Base-by-base conservation (phyloP, 169 alveolate genomes). In the Cryptosporidium meleagridis region DNA sequence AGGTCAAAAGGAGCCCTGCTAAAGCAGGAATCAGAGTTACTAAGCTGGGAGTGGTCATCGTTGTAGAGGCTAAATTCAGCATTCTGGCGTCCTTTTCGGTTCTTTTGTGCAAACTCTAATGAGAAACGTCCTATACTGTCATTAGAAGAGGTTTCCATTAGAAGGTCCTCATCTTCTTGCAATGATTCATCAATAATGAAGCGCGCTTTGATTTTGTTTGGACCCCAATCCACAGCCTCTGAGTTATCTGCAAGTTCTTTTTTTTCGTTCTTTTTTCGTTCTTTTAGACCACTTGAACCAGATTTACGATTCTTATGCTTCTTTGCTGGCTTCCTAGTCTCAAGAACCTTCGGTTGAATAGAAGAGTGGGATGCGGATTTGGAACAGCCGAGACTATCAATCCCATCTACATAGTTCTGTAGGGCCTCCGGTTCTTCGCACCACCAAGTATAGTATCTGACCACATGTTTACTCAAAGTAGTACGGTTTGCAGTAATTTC, bases 361-460 rank as follows among this genome's bases (percentile, higher is more conserved):
- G 89, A 80, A 1, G 75, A 65, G 33, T 80, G 62, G 75, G 92
- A 68, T 87, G 94, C 70, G 89, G 93, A 71, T 87, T 94, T 65
- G 55, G 87, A 68, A 92, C 94, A 58, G 93, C 96, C 69, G 87
- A 93, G 87, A 85, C 92, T 68, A 84, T 94, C 59, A 87, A 75
- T 91, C 91, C 96, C 72, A 73, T 92, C 62, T 94, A 92, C 93
- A 87, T 87, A 67, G 85, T 84, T 69, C 91, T 92, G 98, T 18
- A 96, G 85, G 59, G 94, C 95, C 85, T 94, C 97, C 16, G 97
- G 98, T 85, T 96, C 97, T 72, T 96, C 98, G 69, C 97, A 96
- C 98, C 98, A 96, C 98, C 98, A 96, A n/a, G 97, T 96, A 85
- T 93, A 96, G 87, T 95, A 96, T 21, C 98, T 91, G 35, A 95